Evolutionary conservation across 768 basidiomycete genomes (phyloP), one percentile per base, ranked within the genome.

Genomic region (Agaricus subrufescens): DNA sequence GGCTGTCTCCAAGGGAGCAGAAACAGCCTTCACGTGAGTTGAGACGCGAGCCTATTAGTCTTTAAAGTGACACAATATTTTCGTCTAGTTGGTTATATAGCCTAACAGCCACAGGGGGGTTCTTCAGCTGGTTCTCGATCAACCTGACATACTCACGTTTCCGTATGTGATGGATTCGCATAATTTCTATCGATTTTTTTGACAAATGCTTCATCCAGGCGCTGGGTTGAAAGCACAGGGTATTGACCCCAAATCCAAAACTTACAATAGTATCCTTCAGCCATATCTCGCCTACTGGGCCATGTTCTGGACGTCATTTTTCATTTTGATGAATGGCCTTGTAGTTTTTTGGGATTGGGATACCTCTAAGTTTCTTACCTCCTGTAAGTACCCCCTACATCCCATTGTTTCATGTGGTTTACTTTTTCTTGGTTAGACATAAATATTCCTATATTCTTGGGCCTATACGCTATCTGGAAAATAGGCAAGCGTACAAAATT

Each of bases 271-370:
- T 60, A 59, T 63, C 2, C 67, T 86, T 27, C 87, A 89, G 63
- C 89, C 89, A 0, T 90, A 79, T 61, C 67, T 88, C 37, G 71
- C 87, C 12, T 84, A 81, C 67, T 88, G 87, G 82, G 89, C 84
- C 25, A 70, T 86, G 46, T 78, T 80, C 67, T 87, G 87, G 83
- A 82, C 77, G 11, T 46, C 70, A 2, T 63, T 88, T 62, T 85
- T 86, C 69, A 84, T 83, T 65, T 71, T 80, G 26, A 62, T 78
- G 62, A 79, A 74, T 38, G 77, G 78, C 6, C 78, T 73, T 59
- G 81, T 69, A 7, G 83, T 87, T 27, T 89, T 89, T 75, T 89
- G 80, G 71, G 54, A 73, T 51, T 19, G 84, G 71, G 79, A 75
- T 55, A 74, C 78, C 6, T 67, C 81, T 2, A 71, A 67, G 51